These are phyloP conservation scores for Schoenoplectus tabernaemontani DNA, from an alignment of 202 grass and related monocot genomes.

Conservation along the genomic window DNA sequence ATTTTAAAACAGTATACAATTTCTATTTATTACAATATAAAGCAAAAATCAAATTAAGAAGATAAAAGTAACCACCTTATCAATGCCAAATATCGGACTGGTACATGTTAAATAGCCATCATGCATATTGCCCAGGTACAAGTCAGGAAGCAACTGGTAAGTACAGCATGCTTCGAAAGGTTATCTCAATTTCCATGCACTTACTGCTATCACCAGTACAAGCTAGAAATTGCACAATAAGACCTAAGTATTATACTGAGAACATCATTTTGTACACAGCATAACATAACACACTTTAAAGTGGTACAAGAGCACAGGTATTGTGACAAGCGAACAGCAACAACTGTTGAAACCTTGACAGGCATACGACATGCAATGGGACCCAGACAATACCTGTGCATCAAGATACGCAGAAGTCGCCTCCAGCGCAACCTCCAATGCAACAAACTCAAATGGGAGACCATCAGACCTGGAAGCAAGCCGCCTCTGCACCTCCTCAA, in stretches of 20 bases:
- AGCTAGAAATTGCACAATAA: too few relatives aligned
- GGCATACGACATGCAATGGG: neutral
- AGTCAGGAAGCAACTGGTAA: neutral
- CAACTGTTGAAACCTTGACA: neutral
- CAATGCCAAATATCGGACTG: neutral
- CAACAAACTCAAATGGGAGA: conserved; percentile 85
- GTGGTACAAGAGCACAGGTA: neutral
- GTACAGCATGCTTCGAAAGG: neutral
- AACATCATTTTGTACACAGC: too few relatives aligned
- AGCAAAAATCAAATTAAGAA: neutral
- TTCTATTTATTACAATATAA: neutral
- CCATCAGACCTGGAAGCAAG: conserved; percentile 39
- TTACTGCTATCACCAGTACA: neutral
- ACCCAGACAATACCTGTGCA: conserved; percentile 42
- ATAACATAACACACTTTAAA: neutral
- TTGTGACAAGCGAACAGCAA: neutral
- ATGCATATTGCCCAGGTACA: neutral
- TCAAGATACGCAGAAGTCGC: conserved; percentile 68
- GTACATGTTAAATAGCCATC: neutral
- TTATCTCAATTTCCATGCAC: neutral
- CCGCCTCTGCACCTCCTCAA: conserved; percentile 61
- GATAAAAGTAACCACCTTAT: neutral
- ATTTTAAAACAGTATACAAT: conserved; percentile 4
- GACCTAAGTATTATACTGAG: too few relatives aligned
- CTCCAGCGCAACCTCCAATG: conserved; percentile 83